Evolutionary conservation across 495 filamentous ascomycete species (phyloP).

Genomic region (Durotheca rogersii): DNA sequence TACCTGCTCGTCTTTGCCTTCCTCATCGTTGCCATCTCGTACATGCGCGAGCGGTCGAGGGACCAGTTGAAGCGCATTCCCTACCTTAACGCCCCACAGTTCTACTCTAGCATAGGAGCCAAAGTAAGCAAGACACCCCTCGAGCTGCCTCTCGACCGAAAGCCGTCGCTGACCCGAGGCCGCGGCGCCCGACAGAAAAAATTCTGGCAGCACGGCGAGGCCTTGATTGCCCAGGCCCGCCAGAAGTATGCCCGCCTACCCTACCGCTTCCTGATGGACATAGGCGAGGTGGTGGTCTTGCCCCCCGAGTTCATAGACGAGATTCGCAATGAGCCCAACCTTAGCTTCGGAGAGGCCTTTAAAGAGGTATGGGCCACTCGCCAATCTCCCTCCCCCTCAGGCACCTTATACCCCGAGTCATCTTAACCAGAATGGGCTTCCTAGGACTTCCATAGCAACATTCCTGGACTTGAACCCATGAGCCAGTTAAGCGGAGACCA

Average conservation of each 20-base stretch:
- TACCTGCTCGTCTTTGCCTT: slow-evolving; percentile 6
- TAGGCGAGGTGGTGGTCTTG: slow-evolving; percentile 41
- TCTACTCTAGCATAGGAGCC: slow-evolving; percentile 11
- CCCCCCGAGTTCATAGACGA: slow-evolving; percentile 50
- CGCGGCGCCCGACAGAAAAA: slow-evolving; percentile 6
- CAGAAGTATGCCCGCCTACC: slow-evolving; percentile 24
- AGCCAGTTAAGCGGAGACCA: slow-evolving; percentile 21
- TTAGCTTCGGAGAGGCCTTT: slow-evolving; percentile 41
- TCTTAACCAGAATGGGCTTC: background rate
- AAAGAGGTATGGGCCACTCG: slow-evolving; percentile 34
- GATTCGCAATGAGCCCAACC: slow-evolving; percentile 43
- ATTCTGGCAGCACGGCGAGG: slow-evolving; percentile 1
- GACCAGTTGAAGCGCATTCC: slow-evolving; percentile 13
- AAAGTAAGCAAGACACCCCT: slow-evolving; percentile 7
- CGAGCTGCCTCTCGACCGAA: too few species aligned
- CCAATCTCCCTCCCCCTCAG: background rate
- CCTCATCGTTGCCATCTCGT: slow-evolving; percentile 5
- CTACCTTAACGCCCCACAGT: slow-evolving; percentile 7
- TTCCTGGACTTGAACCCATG: slow-evolving; percentile 52
- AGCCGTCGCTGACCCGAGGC: slow-evolving; percentile 1
- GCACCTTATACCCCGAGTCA: background rate
- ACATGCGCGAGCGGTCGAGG: slow-evolving; percentile 10
- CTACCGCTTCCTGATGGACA: slow-evolving; percentile 31
- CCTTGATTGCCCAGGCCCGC: slow-evolving; percentile 6
- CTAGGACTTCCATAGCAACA: slow-evolving; percentile 46